A percentile compares a stretch with the other conserved stretches of the same genome.
phyloP scores from a whole-genome alignment of 495 filamentous ascomycete species.

The Neurospora cerealis region DNA sequence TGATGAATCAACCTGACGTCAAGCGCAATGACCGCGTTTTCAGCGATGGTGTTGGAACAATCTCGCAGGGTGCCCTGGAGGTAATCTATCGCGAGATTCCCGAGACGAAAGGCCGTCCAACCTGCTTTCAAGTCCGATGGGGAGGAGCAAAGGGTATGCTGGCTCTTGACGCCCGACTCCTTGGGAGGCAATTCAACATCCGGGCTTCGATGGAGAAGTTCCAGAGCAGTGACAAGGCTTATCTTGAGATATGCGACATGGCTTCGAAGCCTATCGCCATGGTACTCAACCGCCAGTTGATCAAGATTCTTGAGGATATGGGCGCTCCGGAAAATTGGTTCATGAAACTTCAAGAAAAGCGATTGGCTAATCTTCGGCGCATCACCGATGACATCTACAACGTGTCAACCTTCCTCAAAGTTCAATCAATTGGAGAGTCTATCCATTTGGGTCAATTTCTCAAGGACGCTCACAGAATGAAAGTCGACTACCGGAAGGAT shows the following conservation, averaged over 20 bases:
- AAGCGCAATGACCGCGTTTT: constrained; percentile 44
- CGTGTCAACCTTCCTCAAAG: constrained; percentile 52
- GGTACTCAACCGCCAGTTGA: constrained; percentile 63
- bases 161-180: constrained; percentile 49
- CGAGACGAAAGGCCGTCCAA: constrained; percentile 36
- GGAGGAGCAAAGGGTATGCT: constrained; percentile 66
- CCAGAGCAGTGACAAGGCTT: constrained; percentile 33
- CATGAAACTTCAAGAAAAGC: constrained; percentile 45
- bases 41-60: constrained; percentile 69
- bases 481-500: constrained; percentile 53
- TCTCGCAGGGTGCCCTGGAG: constrained; percentile 48
- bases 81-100: constrained; percentile 40
- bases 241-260: constrained; percentile 68
- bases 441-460: constrained; percentile 51
- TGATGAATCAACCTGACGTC: constrained; percentile 14
- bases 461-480: constrained; percentile 37
- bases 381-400: constrained; percentile 45
- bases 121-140: constrained; percentile 62
- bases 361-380: constrained; percentile 41
- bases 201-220: constrained; percentile 76
- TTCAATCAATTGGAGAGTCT: constrained; percentile 41
- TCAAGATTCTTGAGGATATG: constrained; percentile 77
- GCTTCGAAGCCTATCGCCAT: constrained; percentile 54
- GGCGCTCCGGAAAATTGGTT: constrained; percentile 45
- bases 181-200: constrained; percentile 44